Evolutionary conservation across 2,329 filamentous ascomycete genomes (phyloP), one percentile per base, ranked within the genome.

Genomic region (Aspergillus novoparasiticus): DNA sequence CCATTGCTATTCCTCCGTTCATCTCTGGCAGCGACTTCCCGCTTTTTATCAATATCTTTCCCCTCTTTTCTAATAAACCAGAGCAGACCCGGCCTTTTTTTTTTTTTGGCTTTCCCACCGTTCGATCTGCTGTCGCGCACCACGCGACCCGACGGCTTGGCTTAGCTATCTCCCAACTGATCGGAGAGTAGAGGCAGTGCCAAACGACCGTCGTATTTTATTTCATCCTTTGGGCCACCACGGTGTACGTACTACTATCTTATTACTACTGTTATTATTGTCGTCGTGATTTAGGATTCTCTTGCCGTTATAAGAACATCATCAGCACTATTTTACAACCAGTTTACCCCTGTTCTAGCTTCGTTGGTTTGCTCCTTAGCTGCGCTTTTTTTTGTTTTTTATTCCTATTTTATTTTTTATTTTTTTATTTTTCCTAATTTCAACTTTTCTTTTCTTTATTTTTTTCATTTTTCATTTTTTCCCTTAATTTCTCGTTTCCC

Each of bases 71-170:
- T 51, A 51, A 34, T 51, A 32, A 51, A 51, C 48, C 48, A 32
- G 28, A 14, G 51, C 46, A 59, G 34, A 54, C 28, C 45, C 50
- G 58, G 30, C 55, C 26, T 23, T 45, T 26, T 41, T 50, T 57
- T 46, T 11, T 43, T 43, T 43, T 51, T 51, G 48, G 48, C 28
- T 51, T 51, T 51, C 48, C 46, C 51, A 61, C 53, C 54, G 51
- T 62, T 64, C 58, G 64, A 66, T 67, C 65, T 56, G 59, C 60
- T 51, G 41, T 62, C 64, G 21, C 51, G 56, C 63, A 59, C 59
- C 60, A 59, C 63, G 51, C 57, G 65, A 68, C 69, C 68, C 69
- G 67, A 67, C 69, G 69, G 65, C 64, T 66, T 64, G 69, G 68
- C 67, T 65, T 65, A 60, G 53, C 63, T 64, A 62, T 59, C 66